Percentiles rank a stretch among this genome's conserved stretches.
Conservation (phyloP, 805 yeast species). For the Spathaspora passalidarum region DNA sequence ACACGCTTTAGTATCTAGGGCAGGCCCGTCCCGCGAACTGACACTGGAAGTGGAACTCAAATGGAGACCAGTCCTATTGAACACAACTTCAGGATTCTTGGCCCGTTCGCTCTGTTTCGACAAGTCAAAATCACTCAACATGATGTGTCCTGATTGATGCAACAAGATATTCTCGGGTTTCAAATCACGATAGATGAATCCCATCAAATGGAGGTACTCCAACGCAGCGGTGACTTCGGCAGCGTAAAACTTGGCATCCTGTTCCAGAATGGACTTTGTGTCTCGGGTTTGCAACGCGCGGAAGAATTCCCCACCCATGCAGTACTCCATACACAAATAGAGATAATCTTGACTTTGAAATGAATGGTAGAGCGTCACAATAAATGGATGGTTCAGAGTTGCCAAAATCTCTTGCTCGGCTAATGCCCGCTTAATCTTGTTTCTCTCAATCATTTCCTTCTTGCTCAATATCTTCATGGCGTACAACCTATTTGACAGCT, state of each 20-base stretch:
- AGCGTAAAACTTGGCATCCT: constrained; percentile 90
- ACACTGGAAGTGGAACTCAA: constrained; percentile 14
- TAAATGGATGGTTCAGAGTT: constrained; percentile 94
- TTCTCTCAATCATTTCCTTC: constrained; percentile 91
- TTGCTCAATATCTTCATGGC: constrained; percentile 93
- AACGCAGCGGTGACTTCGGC: constrained; percentile 97
- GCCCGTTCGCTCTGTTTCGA: constrained; percentile 82
- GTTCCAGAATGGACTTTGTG: constrained; percentile 80
- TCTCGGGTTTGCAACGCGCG: constrained; percentile 90
- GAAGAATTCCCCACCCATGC: constrained; percentile 99
- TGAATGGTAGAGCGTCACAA: constrained; percentile 92
- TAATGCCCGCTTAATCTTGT: constrained; percentile 88
- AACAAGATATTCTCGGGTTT: constrained; percentile 94
- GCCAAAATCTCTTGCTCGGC: constrained; percentile 97
- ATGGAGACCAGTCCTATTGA: constrained; percentile 69
- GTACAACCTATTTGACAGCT: constrained; percentile 65
- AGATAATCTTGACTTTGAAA: constrained; percentile 91
- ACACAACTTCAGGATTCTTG: constrained; percentile 70
- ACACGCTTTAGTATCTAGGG: constrained; percentile 89
- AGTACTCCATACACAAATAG: constrained; percentile 95
- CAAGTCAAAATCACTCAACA: constrained; percentile 94
- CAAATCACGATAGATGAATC: constrained; percentile 92
- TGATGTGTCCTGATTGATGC: constrained; percentile 97
- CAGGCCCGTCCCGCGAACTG: constrained; percentile 44
- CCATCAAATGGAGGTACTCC: constrained; percentile 94